Percentiles rank a stretch among this genome's conserved stretches.
Evolutionary conservation across 805 yeast species (phyloP).

Genomic region (Candida ulmi): DNA sequence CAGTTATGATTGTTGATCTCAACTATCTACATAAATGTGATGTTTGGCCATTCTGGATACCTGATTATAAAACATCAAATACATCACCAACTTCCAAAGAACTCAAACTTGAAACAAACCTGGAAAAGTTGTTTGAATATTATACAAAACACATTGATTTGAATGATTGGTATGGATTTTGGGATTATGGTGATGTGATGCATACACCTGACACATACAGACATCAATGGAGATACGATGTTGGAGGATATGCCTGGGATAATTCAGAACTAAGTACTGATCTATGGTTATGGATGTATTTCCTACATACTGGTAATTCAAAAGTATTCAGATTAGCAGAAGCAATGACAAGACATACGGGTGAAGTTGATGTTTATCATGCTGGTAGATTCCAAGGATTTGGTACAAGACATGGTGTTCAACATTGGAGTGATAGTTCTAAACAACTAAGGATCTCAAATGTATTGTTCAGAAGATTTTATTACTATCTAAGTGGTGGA

Average conservation of each 20-base stretch:
- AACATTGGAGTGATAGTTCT: conserved; percentile 1
- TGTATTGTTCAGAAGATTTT: neutral
- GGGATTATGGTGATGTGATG: conserved; percentile 1
- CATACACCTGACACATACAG: conserved; percentile 1
- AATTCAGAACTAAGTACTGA: conserved; percentile 1
- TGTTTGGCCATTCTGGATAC: conserved; percentile 1
- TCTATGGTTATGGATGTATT: conserved; percentile 1
- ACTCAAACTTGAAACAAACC: neutral
- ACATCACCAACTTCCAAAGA: neutral
- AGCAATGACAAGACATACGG: neutral
- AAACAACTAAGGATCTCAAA: neutral
- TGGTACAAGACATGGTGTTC: conserved; percentile 2
- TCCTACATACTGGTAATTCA: neutral
- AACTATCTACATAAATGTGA: neutral
- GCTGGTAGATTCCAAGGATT: neutral
- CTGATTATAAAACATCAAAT: neutral
- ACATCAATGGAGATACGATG: conserved; percentile 3
- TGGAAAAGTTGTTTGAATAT: neutral
- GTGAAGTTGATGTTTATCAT: conserved; percentile 1
- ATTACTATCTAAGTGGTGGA: conserved; percentile 1
- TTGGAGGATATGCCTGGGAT: conserved; percentile 2
- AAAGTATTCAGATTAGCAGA: neutral
- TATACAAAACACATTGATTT: neutral
- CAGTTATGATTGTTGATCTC: neutral
- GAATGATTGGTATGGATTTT: conserved; percentile 1